A percentile compares a stretch with the other conserved stretches of the same genome.
Evolutionary conservation across 176 grass and related monocot genomes (phyloP).

Genomic region (Oryza punctata): DNA sequence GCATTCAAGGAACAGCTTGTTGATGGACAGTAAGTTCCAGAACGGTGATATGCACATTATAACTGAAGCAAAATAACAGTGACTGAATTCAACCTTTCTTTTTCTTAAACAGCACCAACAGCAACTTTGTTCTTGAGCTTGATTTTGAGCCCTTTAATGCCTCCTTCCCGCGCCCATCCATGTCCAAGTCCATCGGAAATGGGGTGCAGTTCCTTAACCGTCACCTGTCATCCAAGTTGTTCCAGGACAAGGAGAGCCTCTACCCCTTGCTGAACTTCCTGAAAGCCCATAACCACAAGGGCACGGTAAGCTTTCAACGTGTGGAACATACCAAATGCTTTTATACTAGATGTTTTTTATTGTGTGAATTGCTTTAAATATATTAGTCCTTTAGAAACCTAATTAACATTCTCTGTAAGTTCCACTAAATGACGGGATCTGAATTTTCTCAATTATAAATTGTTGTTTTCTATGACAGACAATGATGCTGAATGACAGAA

Average conservation of each 20-base stretch:
- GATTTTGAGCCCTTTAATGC: conserved; percentile 99
- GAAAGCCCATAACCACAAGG: conserved; percentile 80
- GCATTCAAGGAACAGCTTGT: conserved; percentile 95
- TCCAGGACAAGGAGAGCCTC: conserved; percentile 97
- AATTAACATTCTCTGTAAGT: not conserved
- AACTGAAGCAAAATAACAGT: conserved; percentile 11
- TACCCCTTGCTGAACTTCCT: conserved; percentile 92
- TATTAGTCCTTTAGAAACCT: not conserved
- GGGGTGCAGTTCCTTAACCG: conserved; percentile 97
- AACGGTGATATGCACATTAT: not conserved
- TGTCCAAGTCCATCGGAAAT: conserved; percentile 97
- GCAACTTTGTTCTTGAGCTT: conserved; percentile 87
- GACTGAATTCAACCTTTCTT: conserved; percentile 27
- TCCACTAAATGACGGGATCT: not conserved
- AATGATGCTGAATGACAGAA: conserved; percentile 97
- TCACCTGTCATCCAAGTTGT: conserved; percentile 97
- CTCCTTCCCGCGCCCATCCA: conserved; percentile 89
- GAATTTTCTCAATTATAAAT: not conserved
- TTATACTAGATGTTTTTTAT: not conserved
- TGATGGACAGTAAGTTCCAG: conserved; percentile 67
- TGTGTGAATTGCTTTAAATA: conserved; percentile 10
- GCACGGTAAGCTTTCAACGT: conserved; percentile 58
- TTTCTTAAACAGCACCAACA: conserved; percentile 36
- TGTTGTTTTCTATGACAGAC: conserved; percentile 53
- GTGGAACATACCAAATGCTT: not conserved